Base-by-base conservation (phyloP, 2,329 filamentous ascomycete genomes). In the Blastomyces emzantsi region DNA sequence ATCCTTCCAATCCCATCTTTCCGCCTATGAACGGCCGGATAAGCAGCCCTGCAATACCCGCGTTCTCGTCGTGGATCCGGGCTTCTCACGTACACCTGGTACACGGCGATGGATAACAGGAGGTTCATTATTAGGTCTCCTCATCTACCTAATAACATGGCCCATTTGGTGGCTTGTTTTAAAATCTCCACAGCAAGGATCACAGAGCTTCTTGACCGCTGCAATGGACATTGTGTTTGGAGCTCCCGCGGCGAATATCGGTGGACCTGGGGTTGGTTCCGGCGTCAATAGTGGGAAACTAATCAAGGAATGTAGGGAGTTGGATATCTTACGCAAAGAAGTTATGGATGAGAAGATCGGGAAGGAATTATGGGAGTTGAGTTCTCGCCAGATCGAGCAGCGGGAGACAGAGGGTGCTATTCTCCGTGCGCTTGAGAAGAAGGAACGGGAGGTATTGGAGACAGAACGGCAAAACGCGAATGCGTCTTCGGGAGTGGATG, bases 1-100 rank as follows among this genome's bases (percentile, higher is more conserved):
- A 59, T 89, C 93, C 9, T 96, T 93, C 74, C 93, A 97, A 77
- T 94, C 96, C 74, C 93, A 97, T 73, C 81, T 99, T 57, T 87
- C 92, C 68, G 80, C 87, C 1, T 96, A 95, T 76, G 85, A 90
- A 71, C 84, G 94, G 30, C 91, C 92, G 0, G 94, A 99, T 73
- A 84, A 88, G 66, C 80, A 90, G 58, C 91, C 91, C 0, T 88
- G 87, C 79, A 96, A 91, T 69, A 83, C 92, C 3, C 85, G 90
- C 43, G 91, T 97, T 56, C 81, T 96, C 60, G 83, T 96, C 64
- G 90, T 92, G 1, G 93, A 99, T 70, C 94, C 94, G 0, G 93
- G 94, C 25, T 85, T 88, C 67, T 84, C 87, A 30, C 86, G 94
- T 61, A 97, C 93, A 9, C 91, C 92, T 0, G 92, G 94, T 1